Base-by-base conservation (phyloP, 495 filamentous ascomycete species). In the Neurospora cerealis region DNA sequence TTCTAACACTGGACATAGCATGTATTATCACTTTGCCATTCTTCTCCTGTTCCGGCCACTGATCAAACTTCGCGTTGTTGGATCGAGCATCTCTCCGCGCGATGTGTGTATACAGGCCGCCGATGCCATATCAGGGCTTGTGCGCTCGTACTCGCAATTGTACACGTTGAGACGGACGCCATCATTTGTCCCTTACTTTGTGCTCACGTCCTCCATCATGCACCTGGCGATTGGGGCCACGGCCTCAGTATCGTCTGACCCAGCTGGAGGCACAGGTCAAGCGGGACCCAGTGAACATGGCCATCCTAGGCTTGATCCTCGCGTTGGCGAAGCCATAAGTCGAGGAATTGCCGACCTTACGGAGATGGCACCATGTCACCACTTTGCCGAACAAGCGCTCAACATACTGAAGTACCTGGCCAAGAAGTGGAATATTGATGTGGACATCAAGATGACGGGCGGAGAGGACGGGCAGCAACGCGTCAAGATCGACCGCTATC, bases 1-100 rank as follows among this genome's bases (percentile, higher is more conserved):
- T 74, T 71, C 78, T 81, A 60, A 74, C 44, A 17, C 3, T 37
- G 32, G 19, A 1, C 4, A 40, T 70, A 91, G 90, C 78, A 91
- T 91, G 85, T 88, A 90, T 73, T 91, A 91, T 72, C 88, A 91
- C 74, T 89, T 87, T 69, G 86, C 88, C 36, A 86, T 91, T 69
- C 82, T 91, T 2, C 83, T 89, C 15, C 84, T 93, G 21, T 91
- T 92, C 75, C 87, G 89, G 4, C 91, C 91, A 0, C 85, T 92
- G 32, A 88, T 91, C 73, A 89, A 89, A 73, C 81, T 91, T 9
- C 85, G 87, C 21, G 83, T 92, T 42, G 81, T 86, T 70, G 84
- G 88, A 21, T 89, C 87, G 1, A 80, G 83, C 21, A 83, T 91
- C n/a, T 84, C 82, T 24, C 90, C 90, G n/a, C 85, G 87, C 10